A percentile compares a stretch with the other conserved stretches of the same genome.
Conservation (phyloP, 208 protist genomes). For the Leishmania aethiopica region DNA sequence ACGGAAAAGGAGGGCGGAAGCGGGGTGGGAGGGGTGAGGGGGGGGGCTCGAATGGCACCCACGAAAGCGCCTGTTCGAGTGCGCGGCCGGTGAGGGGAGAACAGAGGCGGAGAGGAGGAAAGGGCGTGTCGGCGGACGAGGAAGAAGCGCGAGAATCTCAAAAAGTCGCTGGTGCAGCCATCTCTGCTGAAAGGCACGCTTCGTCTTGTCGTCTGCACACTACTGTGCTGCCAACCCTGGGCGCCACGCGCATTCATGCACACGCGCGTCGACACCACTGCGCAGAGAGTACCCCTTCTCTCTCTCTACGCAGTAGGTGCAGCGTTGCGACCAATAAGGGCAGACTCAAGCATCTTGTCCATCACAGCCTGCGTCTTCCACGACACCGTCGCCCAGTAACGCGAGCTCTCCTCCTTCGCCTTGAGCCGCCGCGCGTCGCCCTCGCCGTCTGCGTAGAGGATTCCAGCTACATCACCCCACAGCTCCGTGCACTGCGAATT, state of each 20-base stretch:
- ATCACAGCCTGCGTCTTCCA: constrained; percentile 71
- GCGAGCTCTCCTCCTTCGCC: constrained; percentile 37
- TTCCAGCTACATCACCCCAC: constrained; percentile 41
- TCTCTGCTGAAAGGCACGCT: neutral
- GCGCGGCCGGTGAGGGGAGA: neutral
- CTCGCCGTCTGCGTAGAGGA: constrained; percentile 32
- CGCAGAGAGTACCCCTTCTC: neutral
- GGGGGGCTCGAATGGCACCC: neutral
- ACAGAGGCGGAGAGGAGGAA: neutral
- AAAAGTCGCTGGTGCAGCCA: no score
- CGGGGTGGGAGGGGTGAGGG: no score
- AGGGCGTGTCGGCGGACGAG: neutral
- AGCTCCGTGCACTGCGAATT: constrained; percentile 42
- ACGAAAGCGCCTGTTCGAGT: neutral
- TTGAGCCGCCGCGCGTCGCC: constrained; percentile 20
- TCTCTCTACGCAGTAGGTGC: neutral
- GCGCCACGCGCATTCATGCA: neutral
- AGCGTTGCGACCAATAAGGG: constrained; percentile 8
- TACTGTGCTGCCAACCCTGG: neutral
- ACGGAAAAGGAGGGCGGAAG: no score
- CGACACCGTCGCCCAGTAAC: constrained; percentile 41
- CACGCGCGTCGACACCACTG: neutral
- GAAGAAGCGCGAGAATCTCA: neutral
- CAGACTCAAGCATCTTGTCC: constrained; percentile 65
- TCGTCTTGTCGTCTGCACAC: no score